Evolutionary conservation across 1,284 basidiomycete species (phyloP).

Genomic region (Wallemia mellicola): DNA sequence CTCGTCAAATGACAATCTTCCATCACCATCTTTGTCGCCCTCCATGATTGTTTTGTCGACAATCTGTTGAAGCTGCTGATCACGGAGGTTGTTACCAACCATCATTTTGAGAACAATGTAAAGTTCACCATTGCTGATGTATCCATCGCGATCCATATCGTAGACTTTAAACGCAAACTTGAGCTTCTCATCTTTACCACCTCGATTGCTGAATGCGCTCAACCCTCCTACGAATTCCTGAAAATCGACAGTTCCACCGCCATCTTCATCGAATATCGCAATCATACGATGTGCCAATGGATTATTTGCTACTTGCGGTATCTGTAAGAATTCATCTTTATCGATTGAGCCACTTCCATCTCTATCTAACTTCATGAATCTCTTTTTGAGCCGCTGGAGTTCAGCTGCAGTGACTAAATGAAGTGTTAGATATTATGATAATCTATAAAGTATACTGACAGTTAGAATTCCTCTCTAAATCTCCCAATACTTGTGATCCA

Average conservation of each 20-base stretch:
- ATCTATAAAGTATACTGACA: background rate
- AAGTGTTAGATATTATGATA: background rate
- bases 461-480: background rate
- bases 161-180: slow-evolving; percentile 97
- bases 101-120: slow-evolving; percentile 99
- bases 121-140: slow-evolving; percentile 93
- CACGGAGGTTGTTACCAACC: slow-evolving; percentile 92
- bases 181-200: slow-evolving; percentile 84
- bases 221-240: slow-evolving; percentile 95
- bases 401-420: slow-evolving; percentile 57
- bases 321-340: slow-evolving; percentile 92
- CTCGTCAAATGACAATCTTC: slow-evolving; percentile 87
- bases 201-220: slow-evolving; percentile 86
- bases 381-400: slow-evolving; percentile 79
- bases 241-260: slow-evolving; percentile 93
- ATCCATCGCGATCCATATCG: slow-evolving; percentile 90
- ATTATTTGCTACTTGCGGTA: slow-evolving; percentile 95
- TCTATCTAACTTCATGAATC: slow-evolving; percentile 98
- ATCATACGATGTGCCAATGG: slow-evolving; percentile 92
- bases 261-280: slow-evolving; percentile 96
- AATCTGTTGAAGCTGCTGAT: slow-evolving; percentile 96
- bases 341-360: slow-evolving; percentile 94
- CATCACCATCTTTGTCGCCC: slow-evolving; percentile 86
- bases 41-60: slow-evolving; percentile 99
- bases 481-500: background rate